Conservation (phyloP, 2,329 filamentous ascomycete species). For the Apiospora sp. region DNA sequence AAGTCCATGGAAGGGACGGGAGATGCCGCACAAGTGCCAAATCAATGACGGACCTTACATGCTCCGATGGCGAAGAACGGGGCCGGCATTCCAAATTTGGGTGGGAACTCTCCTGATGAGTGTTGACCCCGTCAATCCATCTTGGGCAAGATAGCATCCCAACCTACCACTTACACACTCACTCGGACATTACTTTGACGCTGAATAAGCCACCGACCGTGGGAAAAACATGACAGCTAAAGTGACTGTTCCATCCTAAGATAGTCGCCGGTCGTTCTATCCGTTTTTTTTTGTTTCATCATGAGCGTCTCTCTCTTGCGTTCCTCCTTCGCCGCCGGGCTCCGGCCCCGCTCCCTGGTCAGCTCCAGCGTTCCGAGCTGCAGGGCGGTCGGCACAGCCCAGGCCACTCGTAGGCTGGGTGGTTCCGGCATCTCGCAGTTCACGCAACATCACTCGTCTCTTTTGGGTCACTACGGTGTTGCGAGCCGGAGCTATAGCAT, state of each 20-base stretch:
- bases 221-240: neutral
- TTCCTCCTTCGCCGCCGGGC: neutral
- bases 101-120: conserved; percentile 13
- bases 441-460: neutral
- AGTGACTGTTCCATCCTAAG: neutral
- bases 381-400: conserved; percentile 1
- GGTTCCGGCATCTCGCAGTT: neutral
- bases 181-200: neutral
- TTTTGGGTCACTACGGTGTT: neutral
- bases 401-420: neutral
- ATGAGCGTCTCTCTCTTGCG: conserved; percentile 15
- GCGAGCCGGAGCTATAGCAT: neutral
- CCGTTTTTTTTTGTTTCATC: neutral
- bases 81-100: neutral
- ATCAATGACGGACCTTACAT: conserved; percentile 21
- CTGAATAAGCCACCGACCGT: neutral
- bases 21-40: conserved; percentile 1
- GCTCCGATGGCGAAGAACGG: conserved; percentile 23
- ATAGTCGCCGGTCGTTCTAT: conserved; percentile 3
- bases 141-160: conserved; percentile 1
- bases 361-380: conserved; percentile 5
- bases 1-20: neutral
- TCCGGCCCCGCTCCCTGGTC: neutral
- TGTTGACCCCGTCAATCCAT: conserved; percentile 5
- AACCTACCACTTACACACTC: conserved; percentile 1